These are phyloP conservation scores for Aspergillus sp. DNA, from an alignment of 2,329 filamentous ascomycete genomes.

Conservation along the genomic window DNA sequence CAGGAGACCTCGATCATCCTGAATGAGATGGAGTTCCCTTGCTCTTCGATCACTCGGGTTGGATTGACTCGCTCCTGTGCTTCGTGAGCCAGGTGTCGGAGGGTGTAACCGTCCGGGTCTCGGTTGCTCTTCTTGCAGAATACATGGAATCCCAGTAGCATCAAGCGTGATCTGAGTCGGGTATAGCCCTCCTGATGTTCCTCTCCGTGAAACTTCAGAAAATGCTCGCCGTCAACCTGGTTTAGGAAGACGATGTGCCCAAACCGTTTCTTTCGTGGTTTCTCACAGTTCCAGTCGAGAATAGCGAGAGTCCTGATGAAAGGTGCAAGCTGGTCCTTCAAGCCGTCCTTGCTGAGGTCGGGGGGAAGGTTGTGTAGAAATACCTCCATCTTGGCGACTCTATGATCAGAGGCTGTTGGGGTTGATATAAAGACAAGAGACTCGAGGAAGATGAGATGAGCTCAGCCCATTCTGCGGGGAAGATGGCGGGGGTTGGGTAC, in stretches of 20 bases:
- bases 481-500: background rate
- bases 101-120: slow-evolving; percentile 33
- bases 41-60: slow-evolving; percentile 16
- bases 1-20: slow-evolving; percentile 34
- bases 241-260: slow-evolving; percentile 51
- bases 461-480: background rate
- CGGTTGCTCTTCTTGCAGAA: slow-evolving; percentile 36
- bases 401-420: background rate
- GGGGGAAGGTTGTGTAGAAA: slow-evolving; percentile 45
- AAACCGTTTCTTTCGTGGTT: slow-evolving; percentile 39
- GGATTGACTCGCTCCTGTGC: slow-evolving; percentile 23
- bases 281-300: slow-evolving; percentile 45
- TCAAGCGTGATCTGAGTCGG: slow-evolving; percentile 15
- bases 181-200: background rate
- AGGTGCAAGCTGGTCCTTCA: slow-evolving; percentile 42
- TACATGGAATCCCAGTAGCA: slow-evolving; percentile 21
- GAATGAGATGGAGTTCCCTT: slow-evolving; percentile 11
- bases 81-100: slow-evolving; percentile 37
- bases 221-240: slow-evolving; percentile 38
- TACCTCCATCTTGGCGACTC: slow-evolving; percentile 42
- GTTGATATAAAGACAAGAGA: background rate
- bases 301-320: slow-evolving; percentile 42
- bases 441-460: background rate
- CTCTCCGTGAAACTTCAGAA: slow-evolving; percentile 39
- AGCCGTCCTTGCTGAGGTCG: slow-evolving; percentile 42